Conservation (phyloP, 371 early-diverging fungal species). For the Haplosporangium sp. region DNA sequence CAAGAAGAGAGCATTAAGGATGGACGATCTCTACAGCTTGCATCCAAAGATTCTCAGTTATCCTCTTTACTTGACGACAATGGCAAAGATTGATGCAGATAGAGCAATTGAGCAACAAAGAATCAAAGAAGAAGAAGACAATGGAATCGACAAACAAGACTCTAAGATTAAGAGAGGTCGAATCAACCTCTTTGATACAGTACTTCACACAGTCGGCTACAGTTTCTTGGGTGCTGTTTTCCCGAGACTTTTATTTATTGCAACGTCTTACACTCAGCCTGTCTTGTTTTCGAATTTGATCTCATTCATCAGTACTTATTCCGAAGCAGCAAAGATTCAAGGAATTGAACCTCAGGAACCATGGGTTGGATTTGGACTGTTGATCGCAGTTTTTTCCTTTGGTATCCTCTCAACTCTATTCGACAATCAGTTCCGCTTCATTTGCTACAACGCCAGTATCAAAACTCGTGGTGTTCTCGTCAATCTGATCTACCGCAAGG, state of each 20-base stretch:
- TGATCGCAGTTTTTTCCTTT: conserved; percentile 29
- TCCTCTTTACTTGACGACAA: conserved; percentile 24
- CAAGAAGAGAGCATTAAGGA: conserved; percentile 69
- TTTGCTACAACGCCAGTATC: conserved; percentile 27
- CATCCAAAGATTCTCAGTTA: conserved; percentile 59
- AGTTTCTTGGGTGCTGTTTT: conserved; percentile 16
- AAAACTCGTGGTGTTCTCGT: conserved; percentile 77
- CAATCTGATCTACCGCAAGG: conserved; percentile 88
- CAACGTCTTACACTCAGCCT: conserved; percentile 80
- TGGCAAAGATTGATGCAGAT: conserved; percentile 28
- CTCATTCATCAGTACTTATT: conserved; percentile 69
- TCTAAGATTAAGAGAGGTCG: neutral
- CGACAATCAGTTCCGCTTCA: conserved; percentile 37
- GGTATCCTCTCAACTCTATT: conserved; percentile 21
- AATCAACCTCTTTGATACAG: conserved; percentile 46
- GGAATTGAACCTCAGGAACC: conserved; percentile 58
- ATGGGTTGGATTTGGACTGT: conserved; percentile 67
- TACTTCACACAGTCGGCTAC: conserved; percentile 66
- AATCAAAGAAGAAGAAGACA: conserved; percentile 64
- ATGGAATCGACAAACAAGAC: neutral
- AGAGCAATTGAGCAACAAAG: conserved; percentile 13
- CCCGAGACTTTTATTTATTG: conserved; percentile 70
- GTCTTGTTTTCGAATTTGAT: conserved; percentile 75
- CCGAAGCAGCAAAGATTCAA: conserved; percentile 6
- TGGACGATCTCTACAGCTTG: conserved; percentile 84